Conservation (phyloP, 768 basidiomycete genomes). For the Podaxis mareebaensis region DNA sequence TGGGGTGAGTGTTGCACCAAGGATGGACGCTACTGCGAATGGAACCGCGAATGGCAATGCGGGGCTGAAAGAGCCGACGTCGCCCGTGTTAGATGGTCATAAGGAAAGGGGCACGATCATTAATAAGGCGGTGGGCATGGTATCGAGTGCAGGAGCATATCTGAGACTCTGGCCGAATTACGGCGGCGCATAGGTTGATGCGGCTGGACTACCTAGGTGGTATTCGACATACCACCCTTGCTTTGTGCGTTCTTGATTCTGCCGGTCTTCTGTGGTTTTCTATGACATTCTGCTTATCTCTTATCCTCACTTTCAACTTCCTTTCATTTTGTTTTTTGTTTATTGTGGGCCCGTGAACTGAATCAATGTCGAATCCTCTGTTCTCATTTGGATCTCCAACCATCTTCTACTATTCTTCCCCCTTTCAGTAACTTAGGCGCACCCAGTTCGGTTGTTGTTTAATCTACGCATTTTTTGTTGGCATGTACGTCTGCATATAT, state of each 20-base stretch:
- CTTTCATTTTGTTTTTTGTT: not conserved
- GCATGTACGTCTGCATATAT: not conserved
- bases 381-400: not conserved
- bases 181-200: not conserved
- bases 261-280: not conserved
- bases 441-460: not conserved
- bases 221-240: not conserved
- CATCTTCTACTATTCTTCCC: not conserved
- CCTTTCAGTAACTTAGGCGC: not conserved
- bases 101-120: slow-evolving; percentile 36
- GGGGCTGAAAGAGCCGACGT: slow-evolving; percentile 17
- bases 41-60: slow-evolving; percentile 18
- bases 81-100: slow-evolving; percentile 17
- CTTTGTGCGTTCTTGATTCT: not conserved
- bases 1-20: not conserved
- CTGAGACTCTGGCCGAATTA: slow-evolving; percentile 51
- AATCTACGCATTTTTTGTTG: slow-evolving; percentile 3
- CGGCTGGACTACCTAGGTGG: not conserved
- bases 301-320: not conserved
- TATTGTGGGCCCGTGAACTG: not conserved
- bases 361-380: not conserved
- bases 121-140: slow-evolving; percentile 70
- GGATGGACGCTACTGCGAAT: not conserved
- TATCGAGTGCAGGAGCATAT: slow-evolving; percentile 77
- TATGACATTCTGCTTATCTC: not conserved